Percentiles rank a stretch among this genome's conserved stretches.
These are phyloP conservation scores for Rhizopogon vesiculosus DNA, from an alignment of 768 basidiomycete genomes.

Conservation along the genomic window DNA sequence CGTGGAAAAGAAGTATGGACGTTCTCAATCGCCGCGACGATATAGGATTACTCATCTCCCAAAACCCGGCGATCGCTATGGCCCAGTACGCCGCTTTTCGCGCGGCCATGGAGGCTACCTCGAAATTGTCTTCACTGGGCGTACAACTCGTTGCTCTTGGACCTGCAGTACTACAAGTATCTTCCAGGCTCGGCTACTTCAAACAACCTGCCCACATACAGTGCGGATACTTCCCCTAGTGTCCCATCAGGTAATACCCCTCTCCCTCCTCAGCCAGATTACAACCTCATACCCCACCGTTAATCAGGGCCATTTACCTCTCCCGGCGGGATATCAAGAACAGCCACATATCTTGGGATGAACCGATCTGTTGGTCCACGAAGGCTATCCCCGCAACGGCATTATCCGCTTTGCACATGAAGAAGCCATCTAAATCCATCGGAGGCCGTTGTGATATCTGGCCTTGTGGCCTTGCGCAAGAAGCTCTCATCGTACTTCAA, in stretches of 20 bases:
- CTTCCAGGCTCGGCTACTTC: not conserved
- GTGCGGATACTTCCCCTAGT: not conserved
- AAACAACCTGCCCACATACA: too few species aligned
- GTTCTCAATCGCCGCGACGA: slow-evolving; percentile 12
- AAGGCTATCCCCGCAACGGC: too few species aligned
- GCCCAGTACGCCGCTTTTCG: not conserved
- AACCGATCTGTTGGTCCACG: too few species aligned
- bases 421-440: too few species aligned
- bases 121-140: slow-evolving; percentile 2
- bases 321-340: too few species aligned
- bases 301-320: not conserved
- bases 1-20: slow-evolving; percentile 18
- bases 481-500: not conserved
- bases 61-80: not conserved
- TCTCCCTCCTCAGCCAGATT: slow-evolving; percentile 10
- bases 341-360: too few species aligned
- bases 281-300: slow-evolving; percentile 5
- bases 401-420: too few species aligned
- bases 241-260: not conserved
- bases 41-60: not conserved
- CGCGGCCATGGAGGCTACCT: slow-evolving; percentile 2
- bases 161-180: slow-evolving; percentile 3
- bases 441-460: too few species aligned
- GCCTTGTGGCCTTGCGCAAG: not conserved
- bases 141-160: not conserved